Evolutionary conservation across 352 stramenopile species (phyloP), one percentile per base, ranked within the genome.

Genomic region (Phytopythium helicoides): DNA sequence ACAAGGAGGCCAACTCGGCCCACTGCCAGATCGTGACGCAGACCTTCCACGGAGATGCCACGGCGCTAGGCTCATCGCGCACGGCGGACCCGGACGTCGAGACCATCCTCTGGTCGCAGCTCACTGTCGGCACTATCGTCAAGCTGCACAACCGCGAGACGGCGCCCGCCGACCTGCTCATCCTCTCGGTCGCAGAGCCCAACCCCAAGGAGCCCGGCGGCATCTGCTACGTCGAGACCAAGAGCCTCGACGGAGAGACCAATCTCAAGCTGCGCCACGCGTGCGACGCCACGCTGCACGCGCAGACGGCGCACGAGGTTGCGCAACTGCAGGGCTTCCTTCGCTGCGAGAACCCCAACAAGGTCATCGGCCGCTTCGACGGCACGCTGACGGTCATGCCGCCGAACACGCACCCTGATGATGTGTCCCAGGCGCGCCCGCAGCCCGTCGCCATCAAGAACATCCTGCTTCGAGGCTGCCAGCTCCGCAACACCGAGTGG

Each of bases 201-300:
- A 71, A 86, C 0, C 63, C 68, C 0, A 64, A 87, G 56, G 70
- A 71, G 7, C 77, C 86, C 0, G 92, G 78, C 37, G 86, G 87
- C 23, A 88, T 92, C 38, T 94, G 83, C 65, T 96, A 94, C 56
- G 85, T 96, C 6, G 86, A 97, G 66, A 97, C 91, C 50, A 94
- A 94, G 47, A 92, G 73, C 41, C 66, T 97, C 2, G 91, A 97
- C 58, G 91, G 91, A 2, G 91, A 97, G 59, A 97, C 87, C 4
- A 97, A 97, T 53, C 66, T 97, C n/a, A 97, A 97, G 64, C 56
- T 92, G 14, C 76, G 89, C 2, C 67, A 94, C 28, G 81, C 81
- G 2, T 74, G 91, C 23, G 66, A 76, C 0, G 68, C 77, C 8
- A 92, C 80, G 10, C 89, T 91, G 80, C 78, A 50, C 42, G 65